phyloP scores from a whole-genome alignment of 352 stramenopile species.

The Phytophthora ohioensis region DNA sequence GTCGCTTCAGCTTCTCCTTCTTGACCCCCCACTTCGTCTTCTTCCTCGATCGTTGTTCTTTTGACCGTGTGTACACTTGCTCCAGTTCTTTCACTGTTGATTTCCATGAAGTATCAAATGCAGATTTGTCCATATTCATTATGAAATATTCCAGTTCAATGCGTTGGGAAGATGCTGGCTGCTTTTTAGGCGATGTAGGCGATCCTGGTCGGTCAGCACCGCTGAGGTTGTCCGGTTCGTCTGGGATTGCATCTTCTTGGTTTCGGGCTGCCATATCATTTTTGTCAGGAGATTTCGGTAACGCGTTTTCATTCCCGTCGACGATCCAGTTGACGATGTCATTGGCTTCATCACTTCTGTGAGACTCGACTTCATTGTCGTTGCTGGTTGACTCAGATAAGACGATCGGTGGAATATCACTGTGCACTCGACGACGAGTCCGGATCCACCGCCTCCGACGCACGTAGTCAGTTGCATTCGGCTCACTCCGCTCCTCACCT shows the following conservation, averaged over 20 bases:
- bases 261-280: not conserved
- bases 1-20: conserved; percentile 71
- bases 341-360: conserved; percentile 35
- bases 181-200: not conserved
- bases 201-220: conserved; percentile 3
- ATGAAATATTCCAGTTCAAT: conserved; percentile 46
- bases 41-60: conserved; percentile 49
- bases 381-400: conserved; percentile 1
- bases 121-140: conserved; percentile 60
- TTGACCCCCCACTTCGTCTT: conserved; percentile 67
- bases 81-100: conserved; percentile 57
- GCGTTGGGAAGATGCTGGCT: not conserved
- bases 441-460: conserved; percentile 74
- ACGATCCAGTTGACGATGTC: conserved; percentile 37
- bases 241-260: conserved; percentile 14
- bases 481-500: conserved; percentile 56
- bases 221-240: conserved; percentile 3
- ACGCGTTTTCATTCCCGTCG: conserved; percentile 38
- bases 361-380: conserved; percentile 27
- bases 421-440: conserved; percentile 47
- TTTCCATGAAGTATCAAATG: conserved; percentile 65
- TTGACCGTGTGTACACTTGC: conserved; percentile 53
- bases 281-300: conserved; percentile 27
- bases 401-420: conserved; percentile 14
- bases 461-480: conserved; percentile 74